Evolutionary conservation across 306 rosid species (phyloP).

Genomic region (Quercus wislizeni): DNA sequence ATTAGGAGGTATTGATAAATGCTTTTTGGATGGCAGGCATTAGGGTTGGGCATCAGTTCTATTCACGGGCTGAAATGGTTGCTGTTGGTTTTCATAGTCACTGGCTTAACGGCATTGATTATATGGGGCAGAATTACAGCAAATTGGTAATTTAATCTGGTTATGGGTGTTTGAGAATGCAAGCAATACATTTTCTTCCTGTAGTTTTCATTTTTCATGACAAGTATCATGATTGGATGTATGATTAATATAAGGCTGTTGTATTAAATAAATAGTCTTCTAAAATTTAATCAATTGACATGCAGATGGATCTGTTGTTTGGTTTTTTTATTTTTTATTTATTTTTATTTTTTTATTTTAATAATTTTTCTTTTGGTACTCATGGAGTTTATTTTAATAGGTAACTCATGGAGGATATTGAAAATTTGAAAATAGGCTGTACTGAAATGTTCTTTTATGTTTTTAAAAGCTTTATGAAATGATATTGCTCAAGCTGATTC

Average conservation of each 20-base stretch:
- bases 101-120: slow-evolving; percentile 96
- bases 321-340: too few species aligned
- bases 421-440: neutral
- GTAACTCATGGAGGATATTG: too few species aligned
- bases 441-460: neutral
- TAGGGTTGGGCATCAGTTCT: slow-evolving; percentile 87
- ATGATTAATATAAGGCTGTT: neutral
- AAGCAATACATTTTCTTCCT: neutral
- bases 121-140: slow-evolving; percentile 57
- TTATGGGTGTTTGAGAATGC: neutral
- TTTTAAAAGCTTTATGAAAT: neutral
- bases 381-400: neutral
- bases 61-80: slow-evolving; percentile 98
- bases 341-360: too few species aligned
- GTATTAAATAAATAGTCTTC: neutral
- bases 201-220: neutral
- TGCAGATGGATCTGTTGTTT: neutral
- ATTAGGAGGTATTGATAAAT: slow-evolving; percentile 15
- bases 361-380: neutral
- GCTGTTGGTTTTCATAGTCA: slow-evolving; percentile 92
- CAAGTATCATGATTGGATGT: neutral
- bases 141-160: slow-evolving; percentile 57
- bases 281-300: neutral
- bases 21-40: slow-evolving; percentile 53
- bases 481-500: neutral